Percentiles rank a stretch among this genome's conserved stretches.
These are phyloP conservation scores for Sugiyamaella chiloensis DNA, from an alignment of 805 yeast genomes.

Conservation along the genomic window DNA sequence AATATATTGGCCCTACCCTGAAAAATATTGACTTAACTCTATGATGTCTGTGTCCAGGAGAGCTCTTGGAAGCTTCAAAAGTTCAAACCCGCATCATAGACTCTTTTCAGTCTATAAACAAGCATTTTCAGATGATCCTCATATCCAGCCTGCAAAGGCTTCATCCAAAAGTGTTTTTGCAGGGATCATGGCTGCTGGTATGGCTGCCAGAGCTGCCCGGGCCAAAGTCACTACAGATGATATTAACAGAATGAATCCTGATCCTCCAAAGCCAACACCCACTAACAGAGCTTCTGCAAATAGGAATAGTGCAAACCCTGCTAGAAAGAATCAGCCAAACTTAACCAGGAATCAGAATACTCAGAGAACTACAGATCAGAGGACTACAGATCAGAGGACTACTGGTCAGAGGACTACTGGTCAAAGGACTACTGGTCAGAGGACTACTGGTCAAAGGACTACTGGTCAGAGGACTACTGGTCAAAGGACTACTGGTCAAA, in stretches of 20 bases:
- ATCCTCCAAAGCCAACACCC: too few species aligned
- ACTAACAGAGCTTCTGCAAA: not conserved
- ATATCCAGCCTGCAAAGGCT: not conserved
- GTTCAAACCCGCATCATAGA: not conserved
- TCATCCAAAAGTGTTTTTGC: slow-evolving; percentile 6
- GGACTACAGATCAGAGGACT: not conserved
- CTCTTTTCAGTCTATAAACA: too few species aligned
- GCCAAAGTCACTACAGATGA: slow-evolving; percentile 1
- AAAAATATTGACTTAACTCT: too few species aligned
- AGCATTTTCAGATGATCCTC: not conserved
- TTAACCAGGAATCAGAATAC: too few species aligned
- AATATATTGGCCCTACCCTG: too few species aligned
- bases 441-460: not conserved
- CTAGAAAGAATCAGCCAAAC: not conserved
- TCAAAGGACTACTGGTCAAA: not conserved
- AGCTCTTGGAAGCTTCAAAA: too few species aligned
- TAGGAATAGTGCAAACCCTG: not conserved
- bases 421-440: not conserved
- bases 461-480: not conserved
- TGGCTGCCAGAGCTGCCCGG: slow-evolving; percentile 14
- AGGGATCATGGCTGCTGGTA: slow-evolving; percentile 19
- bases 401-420: not conserved
- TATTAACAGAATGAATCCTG: not conserved
- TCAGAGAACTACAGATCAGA: not conserved
- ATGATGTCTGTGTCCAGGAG: too few species aligned